Evolutionary conservation across 805 yeast species (phyloP).

Genomic region (Starmerella davenportii): DNA sequence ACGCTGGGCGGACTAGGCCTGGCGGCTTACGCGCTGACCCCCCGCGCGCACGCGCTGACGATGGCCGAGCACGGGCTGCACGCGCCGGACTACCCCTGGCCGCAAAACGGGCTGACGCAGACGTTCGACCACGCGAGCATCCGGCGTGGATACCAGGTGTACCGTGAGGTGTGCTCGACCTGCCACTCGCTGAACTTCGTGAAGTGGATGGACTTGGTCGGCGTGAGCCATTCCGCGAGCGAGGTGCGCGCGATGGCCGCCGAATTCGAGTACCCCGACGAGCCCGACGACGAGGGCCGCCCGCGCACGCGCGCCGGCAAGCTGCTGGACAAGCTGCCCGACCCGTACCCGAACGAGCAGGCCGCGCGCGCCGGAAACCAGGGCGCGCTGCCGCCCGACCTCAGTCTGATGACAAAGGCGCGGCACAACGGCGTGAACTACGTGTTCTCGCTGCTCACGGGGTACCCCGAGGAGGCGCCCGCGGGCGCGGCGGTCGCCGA

Average conservation of each 20-base stretch:
- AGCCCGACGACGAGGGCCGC: slow-evolving; percentile 88
- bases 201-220: slow-evolving; percentile 96
- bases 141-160: slow-evolving; percentile 98
- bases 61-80: slow-evolving; percentile 98
- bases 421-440: slow-evolving; percentile 97
- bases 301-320: slow-evolving; percentile 98
- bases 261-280: slow-evolving; percentile 94
- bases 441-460: slow-evolving; percentile 85
- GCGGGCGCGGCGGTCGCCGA: slow-evolving; percentile 89
- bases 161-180: slow-evolving; percentile 97
- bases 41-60: slow-evolving; percentile 88
- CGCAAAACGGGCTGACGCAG: slow-evolving; percentile 51
- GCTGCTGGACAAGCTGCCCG: slow-evolving; percentile 85
- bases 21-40: slow-evolving; percentile 60
- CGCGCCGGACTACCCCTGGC: slow-evolving; percentile 83
- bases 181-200: slow-evolving; percentile 94
- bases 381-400: slow-evolving; percentile 97
- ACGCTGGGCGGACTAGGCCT: slow-evolving; percentile 62
- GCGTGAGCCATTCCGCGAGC: slow-evolving; percentile 78
- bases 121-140: slow-evolving; percentile 86
- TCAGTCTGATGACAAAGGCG: slow-evolving; percentile 92
- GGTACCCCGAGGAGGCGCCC: slow-evolving; percentile 97
- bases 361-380: slow-evolving; percentile 99
- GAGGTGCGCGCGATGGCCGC: slow-evolving; percentile 90
- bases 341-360: slow-evolving; percentile 93